These are phyloP conservation scores for Annulohypoxylon maeteangense DNA, from an alignment of 495 filamentous ascomycete genomes.

Conservation along the genomic window DNA sequence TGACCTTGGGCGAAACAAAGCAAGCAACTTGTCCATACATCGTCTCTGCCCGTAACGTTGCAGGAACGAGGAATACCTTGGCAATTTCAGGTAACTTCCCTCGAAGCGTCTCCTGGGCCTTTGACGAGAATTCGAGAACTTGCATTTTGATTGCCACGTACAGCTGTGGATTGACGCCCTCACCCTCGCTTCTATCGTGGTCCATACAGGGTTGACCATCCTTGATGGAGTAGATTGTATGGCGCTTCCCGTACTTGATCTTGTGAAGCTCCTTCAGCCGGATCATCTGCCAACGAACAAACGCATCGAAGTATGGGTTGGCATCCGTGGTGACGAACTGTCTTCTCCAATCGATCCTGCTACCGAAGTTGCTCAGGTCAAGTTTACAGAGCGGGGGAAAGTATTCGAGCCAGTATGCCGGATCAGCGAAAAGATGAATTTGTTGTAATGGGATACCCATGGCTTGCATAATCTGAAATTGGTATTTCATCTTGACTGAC, in stretches of 20 bases:
- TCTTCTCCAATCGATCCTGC: slow-evolving; percentile 90
- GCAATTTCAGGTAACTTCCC: slow-evolving; percentile 83
- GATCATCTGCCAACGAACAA: slow-evolving; percentile 98
- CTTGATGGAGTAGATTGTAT: slow-evolving; percentile 95
- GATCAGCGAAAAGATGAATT: slow-evolving; percentile 91
- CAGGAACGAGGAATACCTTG: slow-evolving; percentile 88
- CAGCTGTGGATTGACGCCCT: slow-evolving; percentile 89
- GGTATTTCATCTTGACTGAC: slow-evolving; percentile 80
- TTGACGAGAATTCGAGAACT: slow-evolving; percentile 86
- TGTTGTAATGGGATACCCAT: slow-evolving; percentile 84
- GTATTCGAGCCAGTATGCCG: slow-evolving; percentile 85
- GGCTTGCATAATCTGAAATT: slow-evolving; percentile 70
- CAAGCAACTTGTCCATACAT: slow-evolving; percentile 99
- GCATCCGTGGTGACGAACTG: slow-evolving; percentile 95
- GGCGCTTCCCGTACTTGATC: slow-evolving; percentile 93
- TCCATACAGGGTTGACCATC: slow-evolving; percentile 98
- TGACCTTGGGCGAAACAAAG: slow-evolving; percentile 91
- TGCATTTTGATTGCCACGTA: slow-evolving; percentile 92
- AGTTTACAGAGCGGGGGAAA: slow-evolving; percentile 85
- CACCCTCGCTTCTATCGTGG: slow-evolving; percentile 91
- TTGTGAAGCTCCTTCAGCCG: slow-evolving; percentile 88
- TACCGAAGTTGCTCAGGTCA: slow-evolving; percentile 85
- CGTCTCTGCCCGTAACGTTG: slow-evolving; percentile 93
- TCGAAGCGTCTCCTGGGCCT: slow-evolving; percentile 72
- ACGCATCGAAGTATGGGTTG: slow-evolving; percentile 96